Percentiles rank a stretch among this genome's conserved stretches.
Evolutionary conservation across 192 early-diverging fungal species (phyloP).

Genomic region (Coemansia sp.): DNA sequence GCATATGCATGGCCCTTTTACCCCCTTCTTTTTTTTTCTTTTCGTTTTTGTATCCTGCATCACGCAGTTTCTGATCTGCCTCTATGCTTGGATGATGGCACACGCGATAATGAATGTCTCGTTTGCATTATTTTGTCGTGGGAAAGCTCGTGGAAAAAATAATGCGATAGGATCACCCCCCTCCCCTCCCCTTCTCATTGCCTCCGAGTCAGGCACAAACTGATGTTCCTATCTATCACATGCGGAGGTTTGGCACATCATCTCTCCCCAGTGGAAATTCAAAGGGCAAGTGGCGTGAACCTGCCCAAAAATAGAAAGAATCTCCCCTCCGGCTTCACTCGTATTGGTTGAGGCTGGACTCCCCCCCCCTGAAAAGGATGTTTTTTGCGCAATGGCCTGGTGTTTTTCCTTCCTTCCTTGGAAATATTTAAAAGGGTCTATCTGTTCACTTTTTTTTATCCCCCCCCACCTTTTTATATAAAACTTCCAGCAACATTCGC

Average conservation of each 20-base stretch:
- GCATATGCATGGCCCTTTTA: too few species aligned
- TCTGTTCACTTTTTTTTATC: neutral
- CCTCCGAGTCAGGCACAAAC: neutral
- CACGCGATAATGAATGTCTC: neutral
- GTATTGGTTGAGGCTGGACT: neutral
- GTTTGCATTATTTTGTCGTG: neutral
- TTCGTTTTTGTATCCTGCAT: too few species aligned
- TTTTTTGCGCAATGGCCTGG: too few species aligned
- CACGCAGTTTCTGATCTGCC: too few species aligned
- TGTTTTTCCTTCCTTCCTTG: neutral
- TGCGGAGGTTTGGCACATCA: neutral
- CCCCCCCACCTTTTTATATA: neutral
- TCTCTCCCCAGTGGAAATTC: too few species aligned
- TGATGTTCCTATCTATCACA: neutral
- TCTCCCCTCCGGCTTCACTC: neutral
- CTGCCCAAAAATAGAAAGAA: neutral
- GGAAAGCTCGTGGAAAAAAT: neutral
- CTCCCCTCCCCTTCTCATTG: neutral
- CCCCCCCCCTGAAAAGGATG: too few species aligned
- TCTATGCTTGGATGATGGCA: neutral
- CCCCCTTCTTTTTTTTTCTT: too few species aligned
- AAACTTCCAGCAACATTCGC: neutral
- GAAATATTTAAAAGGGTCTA: neutral
- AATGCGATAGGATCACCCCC: neutral
- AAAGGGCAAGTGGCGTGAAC: conserved; percentile 7